Base-by-base conservation (phyloP, 352 stramenopile genomes). In the Vaucheria bursata region DNA sequence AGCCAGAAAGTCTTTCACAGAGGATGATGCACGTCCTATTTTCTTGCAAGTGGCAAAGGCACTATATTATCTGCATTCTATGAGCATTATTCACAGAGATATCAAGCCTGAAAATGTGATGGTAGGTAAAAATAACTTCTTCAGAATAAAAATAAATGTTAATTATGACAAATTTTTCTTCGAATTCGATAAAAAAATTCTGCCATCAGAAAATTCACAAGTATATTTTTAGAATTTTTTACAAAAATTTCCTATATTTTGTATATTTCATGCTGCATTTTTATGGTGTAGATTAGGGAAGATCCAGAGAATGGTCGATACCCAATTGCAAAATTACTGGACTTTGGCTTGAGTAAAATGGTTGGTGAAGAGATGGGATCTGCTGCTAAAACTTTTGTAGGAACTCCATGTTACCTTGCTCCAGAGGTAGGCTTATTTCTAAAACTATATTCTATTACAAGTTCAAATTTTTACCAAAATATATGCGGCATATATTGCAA, bases 1-100 rank as follows among this genome's bases (percentile, higher is more conserved):
- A 3, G 78, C 68, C 36, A 79, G 79, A 53, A 91, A 94, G 72
- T 91, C 86, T 68, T 97, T 97, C 86, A 94, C 85, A 4, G 93
- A 97, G 79, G 86, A 91, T 29, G 90, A 96, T 68, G 91, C 93
- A 5, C 86, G 91, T n/a, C 74, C 74, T 32, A 74, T 84, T 7
- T 82, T 84, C 74, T 33, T 80, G 59, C 78, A 83, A 50, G 73
- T 88, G 31, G 82, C 81, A 32, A 64, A 69, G 18, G 85, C 85
- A 2, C 76, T 88, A 31, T 38, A 73, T 32, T 88, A 88, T 83
- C 82, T 88, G 72, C 84, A 87, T 78, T 79, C 73, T 5, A 76
- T 85, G 73, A 12, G 84, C 40, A 87, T 87, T 64, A 65, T 87
- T 0, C 82, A 87, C 67, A 38, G 84, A 25, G 84, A 87, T 37